A percentile compares a stretch with the other conserved stretches of the same genome.
These are phyloP conservation scores for Auriscalpium microsporum DNA, from an alignment of 768 basidiomycete species.

Conservation along the genomic window DNA sequence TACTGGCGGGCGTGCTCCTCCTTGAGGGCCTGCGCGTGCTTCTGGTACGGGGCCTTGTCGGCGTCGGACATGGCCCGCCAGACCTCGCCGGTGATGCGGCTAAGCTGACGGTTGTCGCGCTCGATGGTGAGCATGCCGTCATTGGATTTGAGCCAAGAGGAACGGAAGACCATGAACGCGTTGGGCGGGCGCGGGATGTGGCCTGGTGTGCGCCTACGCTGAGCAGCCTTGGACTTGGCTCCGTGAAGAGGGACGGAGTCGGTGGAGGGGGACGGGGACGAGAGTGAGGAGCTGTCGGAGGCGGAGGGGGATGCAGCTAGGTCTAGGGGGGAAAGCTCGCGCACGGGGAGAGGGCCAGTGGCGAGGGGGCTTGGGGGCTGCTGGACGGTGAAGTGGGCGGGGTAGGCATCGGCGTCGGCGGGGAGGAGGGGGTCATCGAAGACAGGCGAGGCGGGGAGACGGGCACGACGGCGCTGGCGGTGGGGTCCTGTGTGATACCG, in stretches of 20 bases:
- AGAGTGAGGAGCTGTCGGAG: background rate
- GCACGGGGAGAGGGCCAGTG: too few relatives aligned
- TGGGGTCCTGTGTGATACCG: too few relatives aligned
- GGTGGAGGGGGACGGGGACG: background rate
- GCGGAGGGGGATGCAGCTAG: background rate
- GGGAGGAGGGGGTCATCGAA: background rate
- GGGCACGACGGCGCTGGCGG: too few relatives aligned
- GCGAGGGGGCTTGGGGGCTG: too few relatives aligned
- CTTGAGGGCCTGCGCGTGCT: conserved; percentile 15
- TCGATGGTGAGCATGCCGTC: conserved; percentile 13
- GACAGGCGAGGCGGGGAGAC: background rate
- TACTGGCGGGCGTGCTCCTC: conserved; percentile 16
- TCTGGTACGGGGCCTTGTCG: conserved; percentile 15
- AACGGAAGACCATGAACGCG: conserved; percentile 20
- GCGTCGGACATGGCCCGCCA: conserved; percentile 17
- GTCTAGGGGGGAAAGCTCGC: background rate
- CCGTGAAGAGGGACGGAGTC: background rate
- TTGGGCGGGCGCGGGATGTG: conserved; percentile 18
- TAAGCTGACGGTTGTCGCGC: conserved; percentile 16
- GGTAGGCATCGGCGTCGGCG: background rate
- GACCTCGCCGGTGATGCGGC: conserved; percentile 16
- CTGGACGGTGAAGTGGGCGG: background rate
- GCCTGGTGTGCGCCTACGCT: conserved; percentile 2
- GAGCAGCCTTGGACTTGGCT: background rate
- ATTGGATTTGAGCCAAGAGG: conserved; percentile 19